These are phyloP conservation scores for Acorus calamus DNA, from an alignment of 106 monocot genomes.

Conservation along the genomic window DNA sequence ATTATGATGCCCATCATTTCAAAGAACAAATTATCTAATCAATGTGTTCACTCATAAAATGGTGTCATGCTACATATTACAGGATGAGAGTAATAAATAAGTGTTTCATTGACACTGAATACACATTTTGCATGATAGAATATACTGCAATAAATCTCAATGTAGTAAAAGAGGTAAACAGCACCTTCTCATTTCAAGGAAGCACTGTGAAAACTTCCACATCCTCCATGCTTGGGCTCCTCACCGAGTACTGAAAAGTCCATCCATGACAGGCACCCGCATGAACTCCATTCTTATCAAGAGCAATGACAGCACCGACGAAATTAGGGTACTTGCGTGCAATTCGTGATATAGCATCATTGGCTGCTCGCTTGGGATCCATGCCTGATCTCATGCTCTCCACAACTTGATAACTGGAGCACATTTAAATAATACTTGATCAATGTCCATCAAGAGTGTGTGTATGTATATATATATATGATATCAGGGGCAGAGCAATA, in stretches of 20 bases:
- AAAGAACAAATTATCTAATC: no score
- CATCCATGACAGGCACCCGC: constrained; percentile 89
- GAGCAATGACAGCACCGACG: constrained; percentile 72
- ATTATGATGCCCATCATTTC: no score
- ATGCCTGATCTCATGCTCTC: constrained; percentile 89
- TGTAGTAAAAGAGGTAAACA: no score
- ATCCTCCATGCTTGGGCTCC: constrained; percentile 46
- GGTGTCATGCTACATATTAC: no score
- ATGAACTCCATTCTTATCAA: constrained; percentile 58
- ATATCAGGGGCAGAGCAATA: no score
- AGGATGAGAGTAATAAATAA: no score
- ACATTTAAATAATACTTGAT: not conserved
- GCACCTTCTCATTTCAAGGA: constrained; percentile 12
- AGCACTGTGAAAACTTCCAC: constrained; percentile 63
- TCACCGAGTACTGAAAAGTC: constrained; percentile 87
- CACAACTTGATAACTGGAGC: constrained; percentile 77
- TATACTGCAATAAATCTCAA: no score
- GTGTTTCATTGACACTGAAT: no score
- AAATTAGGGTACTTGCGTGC: constrained; percentile 68
- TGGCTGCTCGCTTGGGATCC: constrained; percentile 58
- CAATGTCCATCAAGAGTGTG: not conserved
- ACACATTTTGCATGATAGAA: no score
- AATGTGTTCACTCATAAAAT: no score
- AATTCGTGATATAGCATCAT: constrained; percentile 62
- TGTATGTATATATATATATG: no score